Conservation (phyloP, 768 basidiomycete species). For the Wakefieldia striispora region DNA sequence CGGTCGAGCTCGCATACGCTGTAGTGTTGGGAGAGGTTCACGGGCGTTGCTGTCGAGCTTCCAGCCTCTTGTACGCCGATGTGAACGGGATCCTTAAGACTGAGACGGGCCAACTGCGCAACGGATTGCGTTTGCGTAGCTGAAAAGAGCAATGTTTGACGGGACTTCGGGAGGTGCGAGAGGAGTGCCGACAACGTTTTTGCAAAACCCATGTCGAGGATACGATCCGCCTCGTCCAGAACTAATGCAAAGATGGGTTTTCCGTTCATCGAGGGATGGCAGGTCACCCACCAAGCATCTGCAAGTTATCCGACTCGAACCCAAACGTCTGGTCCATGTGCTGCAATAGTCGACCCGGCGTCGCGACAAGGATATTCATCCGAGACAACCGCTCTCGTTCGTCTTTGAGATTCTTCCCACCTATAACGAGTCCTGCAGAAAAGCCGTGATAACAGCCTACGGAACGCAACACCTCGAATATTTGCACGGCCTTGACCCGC, state of each 20-base stretch:
- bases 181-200: conserved; percentile 87
- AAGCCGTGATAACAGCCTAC: conserved; percentile 90
- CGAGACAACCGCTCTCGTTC: conserved; percentile 83
- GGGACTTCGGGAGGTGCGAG: conserved; percentile 84
- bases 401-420: conserved; percentile 93
- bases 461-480: conserved; percentile 92
- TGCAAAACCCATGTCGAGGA: conserved; percentile 95
- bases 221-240: conserved; percentile 94
- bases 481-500: conserved; percentile 81
- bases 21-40: conserved; percentile 86
- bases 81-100: conserved; percentile 76
- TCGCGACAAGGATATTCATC: conserved; percentile 99
- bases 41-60: conserved; percentile 55
- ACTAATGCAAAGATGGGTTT: conserved; percentile 44
- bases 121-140: conserved; percentile 95
- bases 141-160: conserved; percentile 95
- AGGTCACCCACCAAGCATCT: conserved; percentile 69
- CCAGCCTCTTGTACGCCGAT: conserved; percentile 60
- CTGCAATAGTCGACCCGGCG: conserved; percentile 90
- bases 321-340: conserved; percentile 99
- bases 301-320: conserved; percentile 89
- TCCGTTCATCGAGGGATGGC: background rate
- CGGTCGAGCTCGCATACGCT: conserved; percentile 76
- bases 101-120: conserved; percentile 83
- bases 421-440: conserved; percentile 93